Evolutionary conservation across 208 protist genomes (phyloP).

Genomic region (Acanthamoeba royreba): DNA sequence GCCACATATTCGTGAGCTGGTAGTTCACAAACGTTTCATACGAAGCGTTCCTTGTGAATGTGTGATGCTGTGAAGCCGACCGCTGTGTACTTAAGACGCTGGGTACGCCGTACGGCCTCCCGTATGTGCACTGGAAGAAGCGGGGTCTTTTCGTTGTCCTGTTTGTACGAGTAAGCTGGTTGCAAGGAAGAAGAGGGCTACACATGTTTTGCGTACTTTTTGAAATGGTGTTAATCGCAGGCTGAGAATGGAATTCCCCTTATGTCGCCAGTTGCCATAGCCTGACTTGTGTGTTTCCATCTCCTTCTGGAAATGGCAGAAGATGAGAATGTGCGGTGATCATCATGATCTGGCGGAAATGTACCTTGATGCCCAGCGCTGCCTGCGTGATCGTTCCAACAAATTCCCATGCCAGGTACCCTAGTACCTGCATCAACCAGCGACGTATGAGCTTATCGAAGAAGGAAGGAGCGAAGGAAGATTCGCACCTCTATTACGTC

Average conservation of each 20-base stretch:
- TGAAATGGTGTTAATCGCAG: background rate
- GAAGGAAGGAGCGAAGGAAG: background rate
- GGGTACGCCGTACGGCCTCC: background rate
- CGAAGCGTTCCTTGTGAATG: background rate
- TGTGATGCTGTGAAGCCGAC: slow-evolving; percentile 10
- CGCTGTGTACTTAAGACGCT: background rate
- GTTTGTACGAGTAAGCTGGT: background rate
- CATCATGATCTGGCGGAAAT: too few species aligned
- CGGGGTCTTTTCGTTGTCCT: slow-evolving; percentile 31
- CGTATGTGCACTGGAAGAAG: slow-evolving; percentile 4
- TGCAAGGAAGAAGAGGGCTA: background rate
- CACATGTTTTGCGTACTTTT: background rate
- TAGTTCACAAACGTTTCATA: too few species aligned
- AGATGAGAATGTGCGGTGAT: background rate
- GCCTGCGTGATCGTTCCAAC: background rate
- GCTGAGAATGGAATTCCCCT: background rate
- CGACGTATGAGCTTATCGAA: too few species aligned
- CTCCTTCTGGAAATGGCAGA: background rate
- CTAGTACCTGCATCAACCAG: background rate
- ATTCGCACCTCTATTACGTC: slow-evolving; percentile 1
- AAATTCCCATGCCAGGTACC: slow-evolving; percentile 47
- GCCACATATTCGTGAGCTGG: too few species aligned
- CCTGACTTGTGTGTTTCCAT: background rate
- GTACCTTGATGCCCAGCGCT: slow-evolving; percentile 2
- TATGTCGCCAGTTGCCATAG: slow-evolving; percentile 17